Base-by-base conservation (phyloP, 495 filamentous ascomycete species). In the Penicillium malachiteum region DNA sequence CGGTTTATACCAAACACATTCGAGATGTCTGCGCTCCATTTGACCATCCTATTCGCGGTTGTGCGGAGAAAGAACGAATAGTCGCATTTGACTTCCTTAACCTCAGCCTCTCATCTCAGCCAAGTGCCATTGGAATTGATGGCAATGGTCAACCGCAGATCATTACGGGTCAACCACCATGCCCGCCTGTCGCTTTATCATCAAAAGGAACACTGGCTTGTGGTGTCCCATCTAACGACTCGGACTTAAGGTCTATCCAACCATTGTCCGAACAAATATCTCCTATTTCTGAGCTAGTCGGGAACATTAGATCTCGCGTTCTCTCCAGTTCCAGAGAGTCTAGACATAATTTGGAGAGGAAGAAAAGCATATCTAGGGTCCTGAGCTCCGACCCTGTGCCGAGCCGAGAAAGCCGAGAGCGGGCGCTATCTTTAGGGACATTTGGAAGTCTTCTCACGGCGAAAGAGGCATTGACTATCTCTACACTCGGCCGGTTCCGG, bases 21-120 rank as follows among this genome's bases (percentile, higher is more conserved):
- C 77, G 79, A 17, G 76, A 80, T 47, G 65, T 83, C 1, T 70
- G 71, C 44, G 64, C 63, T 35, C 72, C 78, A 0, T 81, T 71
- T 54, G 66, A 80, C 48, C 72, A 77, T 52, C 64, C 70, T 32
- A 66, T 58, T 32, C 68, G 78, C 33, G 60, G 78, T 0, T 73
- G 71, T 68, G 52, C 78, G 63, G 73, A 85, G 71, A 75, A 81
- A 9, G 79, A 87, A 40, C 81, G 86, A 13, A 83, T 96, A 32
- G 87, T 94, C 0, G 88, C 88, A 1, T 96, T 96, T 67, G 92
- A 97, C 63, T 96, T 91, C 77, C 77, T 95, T 50, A 89, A 63
- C 65, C 81, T 77, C 71, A 85, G 81, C 72, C 43, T 78, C 2
- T 72, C 81, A 8, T 71, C 85, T 40, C 85, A 85, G 46, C 84